Percentiles rank a stretch among this genome's conserved stretches.
These are phyloP conservation scores for Elaphomyces granulatus DNA, from an alignment of 495 filamentous ascomycete species.

Conservation along the genomic window DNA sequence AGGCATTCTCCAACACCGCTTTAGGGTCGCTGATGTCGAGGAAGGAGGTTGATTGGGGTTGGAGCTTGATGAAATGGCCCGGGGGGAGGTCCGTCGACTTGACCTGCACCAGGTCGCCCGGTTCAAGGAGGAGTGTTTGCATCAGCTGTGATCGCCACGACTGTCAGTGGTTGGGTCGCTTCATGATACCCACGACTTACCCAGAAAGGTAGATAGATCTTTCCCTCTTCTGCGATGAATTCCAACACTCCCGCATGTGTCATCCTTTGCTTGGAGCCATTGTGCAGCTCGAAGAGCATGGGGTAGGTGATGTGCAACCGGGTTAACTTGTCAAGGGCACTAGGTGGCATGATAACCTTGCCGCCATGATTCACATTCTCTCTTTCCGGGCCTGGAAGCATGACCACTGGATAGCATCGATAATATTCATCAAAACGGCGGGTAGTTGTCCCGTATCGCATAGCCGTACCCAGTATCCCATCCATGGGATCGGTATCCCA, in stretches of 20 bases:
- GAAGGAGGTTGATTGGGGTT: conserved; percentile 81
- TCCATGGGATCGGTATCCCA: conserved; percentile 46
- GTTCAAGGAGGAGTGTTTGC: conserved; percentile 75
- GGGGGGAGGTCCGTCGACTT: conserved; percentile 84
- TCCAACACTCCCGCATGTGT: conserved; percentile 92
- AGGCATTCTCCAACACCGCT: conserved; percentile 92
- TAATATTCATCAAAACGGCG: conserved; percentile 95
- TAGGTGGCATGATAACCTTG: conserved; percentile 92
- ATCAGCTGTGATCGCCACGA: conserved; percentile 63
- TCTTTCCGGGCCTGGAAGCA: conserved; percentile 86
- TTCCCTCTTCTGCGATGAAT: conserved; percentile 94
- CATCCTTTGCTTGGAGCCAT: conserved; percentile 60
- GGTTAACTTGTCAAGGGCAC: conserved; percentile 88
- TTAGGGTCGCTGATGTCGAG: conserved; percentile 95
- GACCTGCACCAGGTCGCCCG: conserved; percentile 86
- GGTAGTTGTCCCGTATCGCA: conserved; percentile 25
- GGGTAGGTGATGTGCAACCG: conserved; percentile 95
- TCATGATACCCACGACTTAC: too few relatives aligned
- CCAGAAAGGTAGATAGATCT: conserved; percentile 93
- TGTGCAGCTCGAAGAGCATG: conserved; percentile 88
- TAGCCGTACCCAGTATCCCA: conserved; percentile 27
- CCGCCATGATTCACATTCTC: conserved; percentile 88
- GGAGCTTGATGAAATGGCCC: conserved; percentile 85
- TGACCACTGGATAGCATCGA: conserved; percentile 84
- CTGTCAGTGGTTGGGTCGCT: conserved; percentile 9